These are phyloP conservation scores for Conoideocrella luteorostrata DNA, from an alignment of 2,329 filamentous ascomycete genomes.

Conservation along the genomic window DNA sequence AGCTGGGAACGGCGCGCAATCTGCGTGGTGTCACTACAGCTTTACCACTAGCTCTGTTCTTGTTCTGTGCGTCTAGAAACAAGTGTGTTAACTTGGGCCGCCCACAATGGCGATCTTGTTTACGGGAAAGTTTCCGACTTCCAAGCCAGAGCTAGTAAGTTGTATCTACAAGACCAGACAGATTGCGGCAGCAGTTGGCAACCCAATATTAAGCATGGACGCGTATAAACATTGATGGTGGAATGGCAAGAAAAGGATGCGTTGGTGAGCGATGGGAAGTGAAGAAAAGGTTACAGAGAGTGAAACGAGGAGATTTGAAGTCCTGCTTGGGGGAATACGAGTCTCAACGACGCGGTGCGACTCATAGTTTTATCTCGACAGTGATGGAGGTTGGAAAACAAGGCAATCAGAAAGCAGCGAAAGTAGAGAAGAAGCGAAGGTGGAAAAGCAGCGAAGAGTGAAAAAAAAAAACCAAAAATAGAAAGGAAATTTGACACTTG, in stretches of 20 bases:
- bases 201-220: constrained; percentile 5
- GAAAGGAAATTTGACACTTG: constrained; percentile 4
- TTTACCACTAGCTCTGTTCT: too few species aligned
- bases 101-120: too few species aligned
- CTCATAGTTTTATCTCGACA: too few species aligned
- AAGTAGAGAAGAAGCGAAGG: background rate
- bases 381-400: background rate
- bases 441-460: constrained; percentile 8
- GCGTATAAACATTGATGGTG: constrained; percentile 20
- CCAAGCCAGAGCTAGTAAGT: background rate
- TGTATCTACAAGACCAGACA: background rate
- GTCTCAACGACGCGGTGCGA: too few species aligned
- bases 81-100: too few species aligned
- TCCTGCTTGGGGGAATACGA: too few species aligned
- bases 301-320: too few species aligned
- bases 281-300: constrained; percentile 16
- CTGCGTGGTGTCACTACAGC: too few species aligned
- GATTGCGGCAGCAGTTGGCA: constrained; percentile 8
- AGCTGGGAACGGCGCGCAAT: constrained; percentile 19
- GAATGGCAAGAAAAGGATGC: constrained; percentile 17
- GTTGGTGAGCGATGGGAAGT: constrained; percentile 21
- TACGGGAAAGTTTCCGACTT: background rate
- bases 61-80: too few species aligned
- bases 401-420: background rate
- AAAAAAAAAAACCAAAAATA: constrained; percentile 4